These are phyloP conservation scores for Hygrocybe coccinea DNA, from an alignment of 768 basidiomycete species.

Conservation along the genomic window DNA sequence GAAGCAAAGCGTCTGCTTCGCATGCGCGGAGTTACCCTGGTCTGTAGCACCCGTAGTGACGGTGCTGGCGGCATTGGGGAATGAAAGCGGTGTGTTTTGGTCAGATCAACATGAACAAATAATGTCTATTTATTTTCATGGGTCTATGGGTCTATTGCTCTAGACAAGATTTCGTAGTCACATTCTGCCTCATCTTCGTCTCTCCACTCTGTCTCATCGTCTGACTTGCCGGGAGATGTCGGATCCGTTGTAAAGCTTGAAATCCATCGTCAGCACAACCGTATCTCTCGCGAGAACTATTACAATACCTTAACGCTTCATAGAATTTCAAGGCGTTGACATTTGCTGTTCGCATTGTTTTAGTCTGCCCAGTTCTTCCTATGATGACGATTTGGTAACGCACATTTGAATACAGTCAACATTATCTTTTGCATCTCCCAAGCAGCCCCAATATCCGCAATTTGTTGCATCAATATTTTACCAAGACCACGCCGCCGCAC, in stretches of 20 bases:
- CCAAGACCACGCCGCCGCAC: slow-evolving; percentile 57
- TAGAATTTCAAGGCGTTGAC: slow-evolving; percentile 49
- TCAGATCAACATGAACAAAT: slow-evolving; percentile 9
- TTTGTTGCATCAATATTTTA: slow-evolving; percentile 42
- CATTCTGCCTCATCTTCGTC: slow-evolving; percentile 32
- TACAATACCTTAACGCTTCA: slow-evolving; percentile 45
- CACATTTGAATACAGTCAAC: slow-evolving; percentile 74
- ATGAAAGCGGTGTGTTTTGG: slow-evolving; percentile 5
- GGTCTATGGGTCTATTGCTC: no score
- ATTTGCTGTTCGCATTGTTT: slow-evolving; percentile 38
- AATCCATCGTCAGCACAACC: not conserved
- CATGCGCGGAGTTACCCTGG: slow-evolving; percentile 31
- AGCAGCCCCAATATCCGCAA: slow-evolving; percentile 45
- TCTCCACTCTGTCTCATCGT: slow-evolving; percentile 22
- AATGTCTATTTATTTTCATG: slow-evolving; percentile 7
- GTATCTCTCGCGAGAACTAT: not conserved
- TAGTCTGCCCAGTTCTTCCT: slow-evolving; percentile 10
- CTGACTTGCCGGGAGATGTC: slow-evolving; percentile 43
- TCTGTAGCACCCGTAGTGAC: slow-evolving; percentile 44
- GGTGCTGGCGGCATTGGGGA: slow-evolving; percentile 42
- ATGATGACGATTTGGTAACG: not conserved
- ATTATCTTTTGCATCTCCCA: slow-evolving; percentile 66
- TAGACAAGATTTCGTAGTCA: slow-evolving; percentile 48
- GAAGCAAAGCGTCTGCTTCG: slow-evolving; percentile 55
- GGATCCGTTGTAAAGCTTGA: slow-evolving; percentile 52